Evolutionary conservation across 2,329 filamentous ascomycete species (phyloP).

Genomic region (Neophaeococcomyces aloes): DNA sequence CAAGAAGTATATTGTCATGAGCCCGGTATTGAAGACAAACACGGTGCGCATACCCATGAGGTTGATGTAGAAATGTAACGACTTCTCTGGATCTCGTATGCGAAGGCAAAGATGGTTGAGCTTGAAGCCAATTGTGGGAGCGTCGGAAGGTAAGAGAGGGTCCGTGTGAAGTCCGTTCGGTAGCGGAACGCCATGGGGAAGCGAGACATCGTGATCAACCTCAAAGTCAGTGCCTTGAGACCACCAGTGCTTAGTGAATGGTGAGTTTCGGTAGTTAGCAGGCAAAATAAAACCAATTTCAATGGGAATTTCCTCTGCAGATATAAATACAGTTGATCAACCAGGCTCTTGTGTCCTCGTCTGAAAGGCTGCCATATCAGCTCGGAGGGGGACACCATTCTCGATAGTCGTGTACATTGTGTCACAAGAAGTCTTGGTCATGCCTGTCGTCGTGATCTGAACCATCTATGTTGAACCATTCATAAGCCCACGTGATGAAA

Average conservation of each 20-base stretch:
- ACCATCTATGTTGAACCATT: too few relatives aligned
- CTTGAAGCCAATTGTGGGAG: constrained; percentile 26
- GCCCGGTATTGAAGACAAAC: constrained; percentile 31
- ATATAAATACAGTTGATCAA: too few relatives aligned
- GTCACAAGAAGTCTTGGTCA: too few relatives aligned
- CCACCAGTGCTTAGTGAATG: not conserved
- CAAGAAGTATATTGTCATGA: constrained; percentile 33
- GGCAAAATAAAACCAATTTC: too few relatives aligned
- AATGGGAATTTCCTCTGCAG: too few relatives aligned
- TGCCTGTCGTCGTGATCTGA: too few relatives aligned
- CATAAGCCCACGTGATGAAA: too few relatives aligned
- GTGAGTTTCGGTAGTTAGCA: not conserved
- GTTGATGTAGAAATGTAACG: constrained; percentile 30
- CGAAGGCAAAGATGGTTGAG: constrained; percentile 33
- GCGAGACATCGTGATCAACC: not conserved
- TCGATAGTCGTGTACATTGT: too few relatives aligned
- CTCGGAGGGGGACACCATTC: too few relatives aligned
- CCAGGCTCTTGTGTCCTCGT: too few relatives aligned
- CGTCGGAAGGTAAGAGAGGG: constrained; percentile 22
- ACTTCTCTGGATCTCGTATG: constrained; percentile 26
- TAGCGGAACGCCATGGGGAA: constrained; percentile 24
- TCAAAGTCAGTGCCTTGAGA: not conserved
- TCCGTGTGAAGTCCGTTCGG: constrained; percentile 25
- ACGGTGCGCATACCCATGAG: constrained; percentile 32
- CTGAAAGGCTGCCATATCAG: too few relatives aligned